Evolutionary conservation across 345 rosid genomes (phyloP), one percentile per base, ranked within the genome.

Genomic region (Tarenaya hassleriana): DNA sequence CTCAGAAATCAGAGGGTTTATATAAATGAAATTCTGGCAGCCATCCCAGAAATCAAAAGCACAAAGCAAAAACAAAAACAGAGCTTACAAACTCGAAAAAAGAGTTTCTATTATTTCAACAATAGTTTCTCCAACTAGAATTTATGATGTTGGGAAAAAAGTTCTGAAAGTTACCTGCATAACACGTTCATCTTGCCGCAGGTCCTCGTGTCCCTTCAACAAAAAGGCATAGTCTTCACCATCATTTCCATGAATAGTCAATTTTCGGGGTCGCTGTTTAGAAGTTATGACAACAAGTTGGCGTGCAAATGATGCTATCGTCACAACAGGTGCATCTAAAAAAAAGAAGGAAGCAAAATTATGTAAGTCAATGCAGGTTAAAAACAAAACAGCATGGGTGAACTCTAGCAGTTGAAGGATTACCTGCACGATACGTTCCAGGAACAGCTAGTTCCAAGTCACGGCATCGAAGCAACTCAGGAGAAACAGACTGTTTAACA

Each of bases 101-200:
- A 6, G 20, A 43, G 48, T 11, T 17, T 14, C 16, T 46, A 15
- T 46, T 9, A 47, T 44, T 41, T 41, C 42, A 40, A 0, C 18
- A 24, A 18, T 38, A 45, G 16, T 57, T 47, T 38, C 16, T 58
- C 41, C 61, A 47, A 53, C 42, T 42, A 16, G 43, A 64, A 35
- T 20, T 31, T 7, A 7, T 12, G 34, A 47, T 13, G 57, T 50
- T 10, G 38, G n/a, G 0, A 40, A 21, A 64, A 46, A 60, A 51
- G 38, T 51, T 18, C n/a, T 38, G 8, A 49, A 61, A 67, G 27
- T 14, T 55, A 91, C 98, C 96, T 92, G 98, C 98, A 92, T 92
- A 67, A 92, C 98, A 63, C 97, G 98, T 57, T 92, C 98, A 77
- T 92, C 97, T 61, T 92, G 98, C 69, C 98, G 94, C 41, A 92